Conservation (phyloP, 2,329 filamentous ascomycete genomes). For the Colletotrichum sansevieriae region DNA sequence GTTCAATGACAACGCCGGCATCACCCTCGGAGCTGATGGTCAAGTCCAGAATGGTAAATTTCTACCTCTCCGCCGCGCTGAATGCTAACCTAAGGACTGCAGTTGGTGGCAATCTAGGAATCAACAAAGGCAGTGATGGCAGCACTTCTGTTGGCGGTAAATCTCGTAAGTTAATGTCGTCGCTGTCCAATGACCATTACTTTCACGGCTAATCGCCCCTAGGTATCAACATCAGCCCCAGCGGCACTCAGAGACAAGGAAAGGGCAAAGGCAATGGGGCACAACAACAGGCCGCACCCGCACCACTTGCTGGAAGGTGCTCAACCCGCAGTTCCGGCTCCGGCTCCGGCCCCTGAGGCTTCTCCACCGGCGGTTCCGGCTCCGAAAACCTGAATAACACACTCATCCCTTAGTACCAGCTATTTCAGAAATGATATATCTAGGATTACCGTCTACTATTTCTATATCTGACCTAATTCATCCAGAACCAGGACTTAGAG, state of each 20-base stretch:
- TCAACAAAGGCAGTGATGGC: conserved; percentile 37
- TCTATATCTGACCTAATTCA: no score
- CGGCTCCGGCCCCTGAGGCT: not conserved
- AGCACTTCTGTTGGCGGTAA: conserved; percentile 38
- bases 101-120: conserved; percentile 38
- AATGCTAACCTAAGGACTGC: not conserved
- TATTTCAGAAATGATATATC: not conserved
- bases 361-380: not conserved
- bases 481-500: not conserved
- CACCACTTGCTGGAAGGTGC: not conserved
- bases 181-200: not conserved
- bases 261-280: conserved; percentile 11
- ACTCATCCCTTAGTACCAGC: not conserved
- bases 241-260: not conserved
- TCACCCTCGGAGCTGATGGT: conserved; percentile 26
- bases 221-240: conserved; percentile 36
- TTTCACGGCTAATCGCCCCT: not conserved
- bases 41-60: conserved; percentile 30
- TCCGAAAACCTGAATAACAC: not conserved
- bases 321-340: not conserved
- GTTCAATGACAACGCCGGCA: conserved; percentile 34
- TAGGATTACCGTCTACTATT: no score
- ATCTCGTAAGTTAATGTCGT: conserved; percentile 11
- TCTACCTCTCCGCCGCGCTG: rapidly evolving
- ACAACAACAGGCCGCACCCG: conserved; percentile 7